A percentile compares a stretch with the other conserved stretches of the same genome.
Conservation (phyloP, 805 yeast genomes). For the Saccharomycopsis malanga region DNA sequence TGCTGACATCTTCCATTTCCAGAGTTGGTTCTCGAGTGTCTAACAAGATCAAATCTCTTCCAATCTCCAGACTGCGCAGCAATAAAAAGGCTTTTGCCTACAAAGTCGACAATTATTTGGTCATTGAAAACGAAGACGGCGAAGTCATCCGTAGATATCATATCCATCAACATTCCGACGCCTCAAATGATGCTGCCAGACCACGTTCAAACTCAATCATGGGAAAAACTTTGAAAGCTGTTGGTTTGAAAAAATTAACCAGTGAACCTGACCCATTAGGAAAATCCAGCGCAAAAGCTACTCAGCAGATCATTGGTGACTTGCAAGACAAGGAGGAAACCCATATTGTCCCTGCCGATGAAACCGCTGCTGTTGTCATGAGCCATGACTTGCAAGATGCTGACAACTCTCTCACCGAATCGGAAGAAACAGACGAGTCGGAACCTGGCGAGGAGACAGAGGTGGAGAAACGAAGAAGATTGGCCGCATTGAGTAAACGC, state of each 20-base stretch:
- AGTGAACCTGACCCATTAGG: not conserved
- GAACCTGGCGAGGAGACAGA: conserved; percentile 20
- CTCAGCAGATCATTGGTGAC: not conserved
- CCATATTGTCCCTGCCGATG: no score
- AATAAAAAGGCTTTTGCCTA: conserved; percentile 51
- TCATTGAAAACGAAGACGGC: conserved; percentile 88
- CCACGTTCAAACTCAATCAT: conserved; percentile 13
- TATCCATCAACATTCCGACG: conserved; percentile 48
- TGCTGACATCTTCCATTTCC: not conserved
- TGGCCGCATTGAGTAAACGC: conserved; percentile 19
- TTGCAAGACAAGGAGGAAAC: not conserved
- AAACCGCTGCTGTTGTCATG: no score
- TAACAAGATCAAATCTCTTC: not conserved
- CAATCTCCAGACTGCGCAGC: not conserved
- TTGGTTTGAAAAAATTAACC: conserved; percentile 19
- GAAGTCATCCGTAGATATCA: conserved; percentile 80
- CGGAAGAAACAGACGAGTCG: conserved; percentile 12
- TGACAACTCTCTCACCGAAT: conserved; percentile 4
- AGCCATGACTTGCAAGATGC: conserved; percentile 1
- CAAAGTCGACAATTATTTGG: conserved; percentile 66
- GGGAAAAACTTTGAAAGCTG: conserved; percentile 17
- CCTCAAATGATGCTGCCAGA: conserved; percentile 1
- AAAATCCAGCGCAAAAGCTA: not conserved
- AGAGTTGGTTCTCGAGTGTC: not conserved
- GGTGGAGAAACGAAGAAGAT: conserved; percentile 18